Base-by-base conservation (phyloP, 2,329 filamentous ascomycete genomes). In the Botryotinia convoluta region DNA sequence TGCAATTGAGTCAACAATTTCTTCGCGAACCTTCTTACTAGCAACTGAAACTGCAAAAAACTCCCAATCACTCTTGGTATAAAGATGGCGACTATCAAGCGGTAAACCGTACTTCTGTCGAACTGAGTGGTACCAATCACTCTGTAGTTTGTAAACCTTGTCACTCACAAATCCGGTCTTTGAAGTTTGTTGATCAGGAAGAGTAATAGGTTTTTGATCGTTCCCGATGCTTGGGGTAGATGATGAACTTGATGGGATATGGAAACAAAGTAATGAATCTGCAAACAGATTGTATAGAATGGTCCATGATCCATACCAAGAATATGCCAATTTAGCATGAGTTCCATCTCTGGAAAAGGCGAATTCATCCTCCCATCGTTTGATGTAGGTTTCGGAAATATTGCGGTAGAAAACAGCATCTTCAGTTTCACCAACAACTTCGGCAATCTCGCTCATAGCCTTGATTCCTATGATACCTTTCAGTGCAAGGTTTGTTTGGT, bases 31-130 rank as follows among this genome's bases (percentile, higher is more conserved):
- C 73, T 86, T 83, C 80, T 88, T 87, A 77, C 89, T 90, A 6
- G 93, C 89, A 8, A 97, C 91, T 2, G 93, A 92, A 64, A 94
- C 93, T 0, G 93, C 92, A 81, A 96, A 95, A 81, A 97, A 94
- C 78, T 96, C 91, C 94, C 94, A 97, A 83, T 97, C 94, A 44
- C 91, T 94, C 83, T 97, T 97, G 48, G 93, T 92, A 82, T 96
- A 96, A 4, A 95, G 82, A 81, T 96, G 93, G 61, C 94, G 89
- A 77, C 88, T 92, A 82, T 97, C 94, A 12, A 97, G 87, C 0
- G 94, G 93, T 5, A 97, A 84, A 1, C 94, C 94, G 81, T 95
- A 97, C 78, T 88, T 90, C 81, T 97, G 93, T 76, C 93, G 88
- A 16, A 95, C 93, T 22, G 88, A 87, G 75, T 88, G 86, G 83